Evolutionary conservation across 352 stramenopile genomes (phyloP).

Genomic region (Phytophthora meadii): DNA sequence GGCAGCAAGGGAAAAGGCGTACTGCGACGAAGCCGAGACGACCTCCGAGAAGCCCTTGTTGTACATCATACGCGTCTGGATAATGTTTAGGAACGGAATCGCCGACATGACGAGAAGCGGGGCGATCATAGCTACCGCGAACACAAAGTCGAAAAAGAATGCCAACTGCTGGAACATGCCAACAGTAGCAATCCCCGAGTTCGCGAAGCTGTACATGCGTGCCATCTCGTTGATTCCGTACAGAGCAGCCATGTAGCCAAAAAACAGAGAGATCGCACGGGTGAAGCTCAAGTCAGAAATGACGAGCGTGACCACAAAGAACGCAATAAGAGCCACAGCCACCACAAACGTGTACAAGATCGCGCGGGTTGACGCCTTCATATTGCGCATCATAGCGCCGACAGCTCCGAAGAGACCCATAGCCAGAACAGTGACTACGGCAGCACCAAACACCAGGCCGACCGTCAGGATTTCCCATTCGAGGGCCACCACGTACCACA

Average conservation of each 20-base stretch:
- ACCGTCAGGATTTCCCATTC: slow-evolving; percentile 64
- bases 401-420: slow-evolving; percentile 57
- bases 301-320: slow-evolving; percentile 56
- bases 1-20: slow-evolving; percentile 82
- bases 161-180: slow-evolving; percentile 81
- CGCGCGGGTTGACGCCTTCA: slow-evolving; percentile 53
- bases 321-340: slow-evolving; percentile 43
- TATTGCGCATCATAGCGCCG: slow-evolving; percentile 39
- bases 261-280: slow-evolving; percentile 72
- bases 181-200: slow-evolving; percentile 66
- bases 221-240: slow-evolving; percentile 89
- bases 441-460: slow-evolving; percentile 61
- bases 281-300: slow-evolving; percentile 46
- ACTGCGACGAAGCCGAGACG: slow-evolving; percentile 86
- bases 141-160: slow-evolving; percentile 90
- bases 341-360: slow-evolving; percentile 59
- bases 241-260: slow-evolving; percentile 75
- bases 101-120: slow-evolving; percentile 81
- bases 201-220: slow-evolving; percentile 84
- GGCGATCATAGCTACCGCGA: slow-evolving; percentile 75
- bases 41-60: slow-evolving; percentile 90
- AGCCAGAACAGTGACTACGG: slow-evolving; percentile 59
- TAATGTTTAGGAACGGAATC: slow-evolving; percentile 88
- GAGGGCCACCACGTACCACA: slow-evolving; percentile 87
- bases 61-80: slow-evolving; percentile 93